phyloP scores from a whole-genome alignment of 2,329 filamentous ascomycete species.

The Pestalotiopsis fici region DNA sequence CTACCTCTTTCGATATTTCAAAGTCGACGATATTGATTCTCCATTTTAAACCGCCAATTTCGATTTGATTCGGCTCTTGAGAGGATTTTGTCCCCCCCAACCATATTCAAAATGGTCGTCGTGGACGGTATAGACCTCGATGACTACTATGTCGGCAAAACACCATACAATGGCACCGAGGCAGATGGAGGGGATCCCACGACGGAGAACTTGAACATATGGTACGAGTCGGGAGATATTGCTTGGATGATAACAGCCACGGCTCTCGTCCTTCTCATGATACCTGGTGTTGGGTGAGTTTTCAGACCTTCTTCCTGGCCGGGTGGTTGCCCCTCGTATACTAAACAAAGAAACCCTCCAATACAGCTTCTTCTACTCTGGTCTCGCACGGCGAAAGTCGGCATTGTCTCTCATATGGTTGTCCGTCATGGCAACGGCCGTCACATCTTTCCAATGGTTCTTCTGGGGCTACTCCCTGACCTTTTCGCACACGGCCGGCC shows the following conservation, averaged over 20 bases:
- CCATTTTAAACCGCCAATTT: no score
- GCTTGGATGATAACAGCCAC: constrained; percentile 82
- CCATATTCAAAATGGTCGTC: constrained; percentile 30
- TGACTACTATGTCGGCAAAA: constrained; percentile 43
- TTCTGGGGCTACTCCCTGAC: constrained; percentile 87
- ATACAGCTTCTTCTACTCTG: constrained; percentile 82
- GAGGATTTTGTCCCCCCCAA: no score
- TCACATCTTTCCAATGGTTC: constrained; percentile 92
- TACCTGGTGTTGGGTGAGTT: constrained; percentile 77
- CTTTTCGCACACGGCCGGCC: constrained; percentile 76
- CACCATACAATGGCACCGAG: constrained; percentile 66
- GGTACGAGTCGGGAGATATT: constrained; percentile 82
- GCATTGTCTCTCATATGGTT: constrained; percentile 90
- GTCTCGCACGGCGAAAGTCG: constrained; percentile 84
- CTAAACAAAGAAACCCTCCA: neutral
- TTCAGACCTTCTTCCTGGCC: no score
- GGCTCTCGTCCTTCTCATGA: constrained; percentile 86
- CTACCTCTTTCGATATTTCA: neutral
- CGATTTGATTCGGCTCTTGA: neutral
- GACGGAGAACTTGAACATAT: constrained; percentile 72
- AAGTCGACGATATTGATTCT: neutral
- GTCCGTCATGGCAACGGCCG: constrained; percentile 81
- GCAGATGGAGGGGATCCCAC: constrained; percentile 69
- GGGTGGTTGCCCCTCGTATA: no score
- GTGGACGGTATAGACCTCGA: constrained; percentile 43